Evolutionary conservation across 768 basidiomycete species (phyloP).

Genomic region (Naganishia antarctica): DNA sequence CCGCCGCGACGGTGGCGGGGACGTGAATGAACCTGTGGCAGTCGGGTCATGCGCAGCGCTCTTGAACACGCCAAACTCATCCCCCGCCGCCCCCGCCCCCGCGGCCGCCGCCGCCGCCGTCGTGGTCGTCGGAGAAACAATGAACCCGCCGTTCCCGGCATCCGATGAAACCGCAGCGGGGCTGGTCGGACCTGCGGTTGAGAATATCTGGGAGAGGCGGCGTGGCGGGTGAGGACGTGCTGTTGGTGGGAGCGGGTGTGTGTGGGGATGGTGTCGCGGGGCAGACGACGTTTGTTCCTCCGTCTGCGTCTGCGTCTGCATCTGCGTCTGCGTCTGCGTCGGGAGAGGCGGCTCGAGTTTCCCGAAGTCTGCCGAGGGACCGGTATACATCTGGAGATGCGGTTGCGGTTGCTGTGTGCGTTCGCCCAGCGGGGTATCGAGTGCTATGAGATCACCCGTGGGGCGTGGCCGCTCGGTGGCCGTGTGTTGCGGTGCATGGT

Average conservation of each 20-base stretch:
- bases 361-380: slow-evolving; percentile 7
- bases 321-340: neutral
- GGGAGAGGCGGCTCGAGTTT: neutral
- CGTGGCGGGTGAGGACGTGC: no score
- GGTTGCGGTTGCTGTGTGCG: neutral
- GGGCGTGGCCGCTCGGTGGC: neutral
- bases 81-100: no score
- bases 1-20: no score
- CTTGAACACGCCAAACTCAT: slow-evolving; percentile 12
- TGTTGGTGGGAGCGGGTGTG: no score
- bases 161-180: neutral
- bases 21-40: no score
- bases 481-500: neutral
- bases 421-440: neutral
- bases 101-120: no score
- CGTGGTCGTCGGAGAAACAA: neutral
- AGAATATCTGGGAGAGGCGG: slow-evolving; percentile 7
- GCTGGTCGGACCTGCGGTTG: neutral
- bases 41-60: neutral
- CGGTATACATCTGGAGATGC: slow-evolving; percentile 8
- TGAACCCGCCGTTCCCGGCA: slow-evolving; percentile 1
- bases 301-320: no score
- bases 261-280: no score
- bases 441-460: neutral
- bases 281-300: no score